Base-by-base conservation (phyloP, 306 rosid genomes). In the Cicer cuneatum region DNA sequence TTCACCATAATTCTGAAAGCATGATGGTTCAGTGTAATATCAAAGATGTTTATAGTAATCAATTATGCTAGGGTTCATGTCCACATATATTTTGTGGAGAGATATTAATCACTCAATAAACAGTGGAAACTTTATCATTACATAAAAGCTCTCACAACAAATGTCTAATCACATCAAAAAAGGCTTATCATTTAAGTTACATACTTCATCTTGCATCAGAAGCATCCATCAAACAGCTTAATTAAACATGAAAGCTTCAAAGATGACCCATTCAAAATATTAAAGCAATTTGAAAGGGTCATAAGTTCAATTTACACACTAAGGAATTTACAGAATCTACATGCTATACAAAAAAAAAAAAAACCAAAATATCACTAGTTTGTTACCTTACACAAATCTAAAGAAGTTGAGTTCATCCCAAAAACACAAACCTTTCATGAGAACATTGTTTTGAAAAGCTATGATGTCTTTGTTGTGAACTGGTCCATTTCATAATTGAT, bases 321-420 rank as follows among this genome's bases (percentile, higher is more conserved):
- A 77, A 19, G 21, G 61, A 85, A 88, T 87, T 84, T 91, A 89
- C 92, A 88, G 33, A 15, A 85, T 76, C 80, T 85, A 89, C 89
- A 78, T 29, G 79, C 69, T 79, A 75, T 80, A 80, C 85, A 52
- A 54, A 56, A 67, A 13, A 13, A 75, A 40, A 82, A 60, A 59
- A 35, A 38, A 63, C 63, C 67, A 77, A 64, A 21, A 74, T 40
- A 67, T 21, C 53, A 64, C 52, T 81, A 71, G n/a, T 60, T 69
- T 74, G 80, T 72, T 71, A 80, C 60, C 38, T 72, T 62, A 78
- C 60, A 42, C 8, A 18, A 62, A 10, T 16, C 57, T 33, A 74
- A 74, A 54, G 4, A 18, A 61, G 35, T 72, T 39, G 69, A 5
- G 10, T 63, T 42, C 62, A 70, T 42, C 61, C 60, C 81, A 42